Conservation (phyloP, 1,139 yeast genomes). For the Yamadazyma friedrichii region DNA sequence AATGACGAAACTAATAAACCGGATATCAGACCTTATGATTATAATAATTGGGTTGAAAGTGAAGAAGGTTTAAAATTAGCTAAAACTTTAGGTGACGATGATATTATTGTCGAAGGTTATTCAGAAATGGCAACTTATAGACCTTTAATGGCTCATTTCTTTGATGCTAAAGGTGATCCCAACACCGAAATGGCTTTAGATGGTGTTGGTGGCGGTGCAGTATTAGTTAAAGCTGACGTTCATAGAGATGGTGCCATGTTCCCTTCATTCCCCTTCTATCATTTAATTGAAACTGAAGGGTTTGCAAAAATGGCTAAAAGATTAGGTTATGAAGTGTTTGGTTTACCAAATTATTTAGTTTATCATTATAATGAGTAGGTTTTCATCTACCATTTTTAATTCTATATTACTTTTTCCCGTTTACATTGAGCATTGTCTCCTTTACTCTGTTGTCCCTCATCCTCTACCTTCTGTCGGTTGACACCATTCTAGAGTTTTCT, state of each 20-base stretch:
- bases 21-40: slow-evolving; percentile 87
- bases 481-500: too few species aligned
- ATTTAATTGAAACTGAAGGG: slow-evolving; percentile 95
- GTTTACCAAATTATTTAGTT: slow-evolving; percentile 91
- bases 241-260: slow-evolving; percentile 99
- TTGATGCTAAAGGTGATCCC: slow-evolving; percentile 60
- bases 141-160: slow-evolving; percentile 90
- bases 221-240: slow-evolving; percentile 92
- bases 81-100: slow-evolving; percentile 71
- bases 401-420: too few species aligned
- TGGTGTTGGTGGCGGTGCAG: slow-evolving; percentile 98
- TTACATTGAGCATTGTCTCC: too few species aligned
- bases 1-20: slow-evolving; percentile 56
- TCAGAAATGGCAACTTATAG: slow-evolving; percentile 90
- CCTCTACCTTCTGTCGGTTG: too few species aligned
- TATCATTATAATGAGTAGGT: slow-evolving; percentile 71
- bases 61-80: slow-evolving; percentile 82
- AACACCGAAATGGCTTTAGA: slow-evolving; percentile 76
- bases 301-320: slow-evolving; percentile 98
- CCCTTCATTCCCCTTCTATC: slow-evolving; percentile 97
- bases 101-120: slow-evolving; percentile 90
- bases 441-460: too few species aligned
- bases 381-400: too few species aligned
- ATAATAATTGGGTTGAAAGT: slow-evolving; percentile 94
- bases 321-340: slow-evolving; percentile 85